A percentile compares a stretch with the other conserved stretches of the same genome.
These are phyloP conservation scores for Eragrostis curvula DNA, from an alignment of 176 grass and related monocot genomes.

Conservation along the genomic window DNA sequence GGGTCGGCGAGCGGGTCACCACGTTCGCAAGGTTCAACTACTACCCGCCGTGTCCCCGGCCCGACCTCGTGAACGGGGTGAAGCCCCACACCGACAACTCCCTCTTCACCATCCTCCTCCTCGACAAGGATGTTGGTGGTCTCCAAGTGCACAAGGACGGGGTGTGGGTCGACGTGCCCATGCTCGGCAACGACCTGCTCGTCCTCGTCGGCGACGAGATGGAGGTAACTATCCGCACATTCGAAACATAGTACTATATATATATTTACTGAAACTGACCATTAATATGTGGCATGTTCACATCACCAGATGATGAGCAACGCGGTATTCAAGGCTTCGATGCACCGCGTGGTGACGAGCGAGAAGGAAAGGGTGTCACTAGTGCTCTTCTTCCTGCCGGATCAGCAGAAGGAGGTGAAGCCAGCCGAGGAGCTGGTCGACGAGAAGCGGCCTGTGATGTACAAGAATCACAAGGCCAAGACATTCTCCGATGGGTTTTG, in stretches of 20 bases:
- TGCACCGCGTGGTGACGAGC: conserved; percentile 45
- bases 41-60: conserved; percentile 55
- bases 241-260: too few relatives aligned
- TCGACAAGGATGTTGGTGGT: conserved; percentile 50
- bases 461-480: conserved; percentile 38
- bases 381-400: conserved; percentile 49
- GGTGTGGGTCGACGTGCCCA: conserved; percentile 47
- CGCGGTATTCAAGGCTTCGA: conserved; percentile 35
- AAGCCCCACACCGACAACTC: conserved; percentile 70
- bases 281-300: too few relatives aligned
- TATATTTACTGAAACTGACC: too few relatives aligned
- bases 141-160: conserved; percentile 46
- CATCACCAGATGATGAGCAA: conserved; percentile 50
- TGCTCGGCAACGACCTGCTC: conserved; percentile 32
- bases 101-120: conserved; percentile 51
- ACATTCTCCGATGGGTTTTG: conserved; percentile 35
- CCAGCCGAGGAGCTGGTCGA: conserved; percentile 44
- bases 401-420: conserved; percentile 29
- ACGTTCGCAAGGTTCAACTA: conserved; percentile 50
- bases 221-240: too few relatives aligned
- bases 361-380: conserved; percentile 39
- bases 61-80: conserved; percentile 60
- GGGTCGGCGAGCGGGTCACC: conserved; percentile 34
- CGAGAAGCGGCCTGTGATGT: conserved; percentile 14
- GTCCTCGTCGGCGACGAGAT: conserved; percentile 54